These are phyloP conservation scores for Pilasporangium apinafurcum DNA, from an alignment of 352 stramenopile species.

Conservation along the genomic window DNA sequence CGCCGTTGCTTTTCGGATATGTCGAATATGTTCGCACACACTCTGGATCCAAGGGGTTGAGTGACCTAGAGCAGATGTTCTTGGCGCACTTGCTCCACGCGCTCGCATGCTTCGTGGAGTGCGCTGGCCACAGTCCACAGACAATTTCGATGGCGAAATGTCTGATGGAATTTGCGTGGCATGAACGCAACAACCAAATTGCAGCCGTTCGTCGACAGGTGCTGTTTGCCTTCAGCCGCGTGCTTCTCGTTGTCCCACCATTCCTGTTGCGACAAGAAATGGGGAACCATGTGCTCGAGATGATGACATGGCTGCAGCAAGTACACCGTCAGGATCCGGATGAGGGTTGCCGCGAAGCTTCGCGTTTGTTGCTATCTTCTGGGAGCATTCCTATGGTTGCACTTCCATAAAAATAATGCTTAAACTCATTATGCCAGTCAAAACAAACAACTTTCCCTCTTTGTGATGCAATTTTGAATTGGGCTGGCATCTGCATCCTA, in stretches of 20 bases:
- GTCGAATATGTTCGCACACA: constrained; percentile 42
- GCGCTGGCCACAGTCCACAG: constrained; percentile 44
- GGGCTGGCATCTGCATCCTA: too few relatives aligned
- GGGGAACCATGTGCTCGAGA: constrained; percentile 29
- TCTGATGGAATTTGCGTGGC: constrained; percentile 66
- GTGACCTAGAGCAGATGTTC: constrained; percentile 62
- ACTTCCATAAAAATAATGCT: constrained; percentile 3
- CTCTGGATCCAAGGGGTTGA: constrained; percentile 11
- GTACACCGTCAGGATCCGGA: constrained; percentile 43
- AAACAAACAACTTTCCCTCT: too few relatives aligned
- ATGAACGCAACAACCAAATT: constrained; percentile 26
- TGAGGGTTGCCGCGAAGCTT: constrained; percentile 61
- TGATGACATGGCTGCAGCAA: constrained; percentile 48
- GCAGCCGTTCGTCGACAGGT: constrained; percentile 69
- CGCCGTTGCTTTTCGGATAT: constrained; percentile 68
- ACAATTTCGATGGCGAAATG: constrained; percentile 64
- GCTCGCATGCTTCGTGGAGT: constrained; percentile 63
- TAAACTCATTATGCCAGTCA: too few relatives aligned
- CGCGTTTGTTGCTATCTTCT: constrained; percentile 45
- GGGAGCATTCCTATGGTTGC: constrained; percentile 19
- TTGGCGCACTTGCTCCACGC: constrained; percentile 65
- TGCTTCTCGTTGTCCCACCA: constrained; percentile 54
- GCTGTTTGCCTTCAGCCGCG: constrained; percentile 61
- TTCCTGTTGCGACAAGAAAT: constrained; percentile 50
- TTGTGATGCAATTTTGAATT: too few relatives aligned